Base-by-base conservation (phyloP, 73 alveolate genomes). In the Uronychia binucleata region DNA sequence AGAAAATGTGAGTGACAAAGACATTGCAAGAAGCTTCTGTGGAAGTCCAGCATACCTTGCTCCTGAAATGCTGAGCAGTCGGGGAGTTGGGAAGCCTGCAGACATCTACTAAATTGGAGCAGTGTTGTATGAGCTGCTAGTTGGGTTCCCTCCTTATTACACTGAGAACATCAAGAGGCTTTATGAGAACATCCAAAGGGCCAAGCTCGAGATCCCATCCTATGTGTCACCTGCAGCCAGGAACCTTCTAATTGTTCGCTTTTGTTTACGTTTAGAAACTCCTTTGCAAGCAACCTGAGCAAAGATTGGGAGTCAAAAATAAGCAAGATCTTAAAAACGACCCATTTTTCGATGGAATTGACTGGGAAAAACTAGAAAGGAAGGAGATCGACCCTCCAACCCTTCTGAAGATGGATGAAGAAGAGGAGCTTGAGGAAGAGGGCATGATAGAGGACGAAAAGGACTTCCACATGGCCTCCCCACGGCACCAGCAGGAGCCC, bases 21-120 rank as follows among this genome's bases (percentile, higher is more conserved):
- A 90, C 34, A 77, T 85, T 77, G 92, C 96, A 26, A 80, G 79
- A 67, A 86, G 88, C 26, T 94, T 94, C 78, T 94, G 93, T 85
- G 96, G 96, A 28, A 79, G 91, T 29, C 96, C 96, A 29, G 98
- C 96, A 28, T 94, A 94, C 80, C 93, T 94, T 13, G 96, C 98
- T 14, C 95, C 97, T 13, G 95, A 92, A 67, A 58, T 92, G 88
- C 77, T 92, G 0, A 27, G 80, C 0, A 84, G 84, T 34, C 89
- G 74, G 80, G 94, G 94, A 77, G 95, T 82, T 27, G 94, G 92
- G 28, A 92, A 90, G 83, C 84, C 95, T 28, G 93, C 93, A n/a
- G 98, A 94, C 76, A 92, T 92, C 31, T 94, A 94, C 88, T 93
- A 94, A 35, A 92, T 94, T 26, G 98, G 98, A 0, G 96, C 95